A percentile compares a stretch with the other conserved stretches of the same genome.
phyloP scores from a whole-genome alignment of 169 alveolate genomes.

The Besnoitia besnoiti region DNA sequence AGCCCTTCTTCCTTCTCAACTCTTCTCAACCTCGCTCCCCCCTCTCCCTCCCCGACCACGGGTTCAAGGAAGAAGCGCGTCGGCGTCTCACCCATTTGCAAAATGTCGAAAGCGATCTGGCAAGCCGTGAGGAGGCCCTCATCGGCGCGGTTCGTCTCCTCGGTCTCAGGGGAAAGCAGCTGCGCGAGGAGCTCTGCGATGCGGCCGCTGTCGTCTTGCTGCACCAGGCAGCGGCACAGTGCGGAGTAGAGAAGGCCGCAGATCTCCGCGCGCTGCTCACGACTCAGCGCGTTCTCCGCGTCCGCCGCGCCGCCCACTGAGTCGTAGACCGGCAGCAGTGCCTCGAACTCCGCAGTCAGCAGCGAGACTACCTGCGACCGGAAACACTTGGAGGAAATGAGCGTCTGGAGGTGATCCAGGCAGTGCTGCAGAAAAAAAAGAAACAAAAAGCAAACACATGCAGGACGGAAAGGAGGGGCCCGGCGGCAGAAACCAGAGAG shows the following conservation, averaged over 20 bases:
- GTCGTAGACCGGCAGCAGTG: neutral
- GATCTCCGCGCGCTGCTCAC: neutral
- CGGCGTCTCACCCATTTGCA: neutral
- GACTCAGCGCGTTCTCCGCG: neutral
- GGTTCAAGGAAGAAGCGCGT: no score
- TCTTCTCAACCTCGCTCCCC: neutral
- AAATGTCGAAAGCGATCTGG: conserved; percentile 27
- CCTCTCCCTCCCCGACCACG: neutral
- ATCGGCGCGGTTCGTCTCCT: neutral
- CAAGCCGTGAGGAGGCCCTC: conserved; percentile 22
- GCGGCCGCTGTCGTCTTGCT: neutral
- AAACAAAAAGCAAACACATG: neutral
- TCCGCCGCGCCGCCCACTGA: neutral
- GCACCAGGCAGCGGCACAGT: conserved; percentile 5
- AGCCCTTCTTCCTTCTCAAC: neutral
- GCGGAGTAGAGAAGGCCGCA: conserved; percentile 23
- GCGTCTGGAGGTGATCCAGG: conserved; percentile 31
- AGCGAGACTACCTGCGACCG: conserved; percentile 22
- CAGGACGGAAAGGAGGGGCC: no score
- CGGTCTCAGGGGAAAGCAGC: neutral
- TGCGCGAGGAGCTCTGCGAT: conserved; percentile 1
- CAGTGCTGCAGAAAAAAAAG: conserved; percentile 44
- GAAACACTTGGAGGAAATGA: conserved; percentile 44
- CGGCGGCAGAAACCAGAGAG: no score
- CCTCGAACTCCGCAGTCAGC: conserved; percentile 14